phyloP scores from a whole-genome alignment of 169 alveolate species.

The Eimeria sp. region DNA sequence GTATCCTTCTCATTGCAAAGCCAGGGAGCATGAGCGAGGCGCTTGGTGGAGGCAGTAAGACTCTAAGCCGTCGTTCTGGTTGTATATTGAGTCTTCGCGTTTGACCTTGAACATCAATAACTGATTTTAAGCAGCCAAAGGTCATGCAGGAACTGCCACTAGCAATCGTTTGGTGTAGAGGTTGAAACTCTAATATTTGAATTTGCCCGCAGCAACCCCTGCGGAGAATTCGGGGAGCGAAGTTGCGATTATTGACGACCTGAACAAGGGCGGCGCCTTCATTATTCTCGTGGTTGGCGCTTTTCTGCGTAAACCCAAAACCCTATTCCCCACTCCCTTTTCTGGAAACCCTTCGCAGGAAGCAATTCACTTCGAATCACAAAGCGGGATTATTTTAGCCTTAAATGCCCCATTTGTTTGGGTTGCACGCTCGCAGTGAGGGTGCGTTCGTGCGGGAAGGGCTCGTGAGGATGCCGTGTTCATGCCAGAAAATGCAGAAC shows the following conservation, averaged over 20 bases:
- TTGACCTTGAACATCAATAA: neutral
- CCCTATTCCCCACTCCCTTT: neutral
- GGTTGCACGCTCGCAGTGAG: neutral
- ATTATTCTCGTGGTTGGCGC: constrained; percentile 51
- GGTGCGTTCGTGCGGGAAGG: neutral
- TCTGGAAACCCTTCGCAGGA: neutral
- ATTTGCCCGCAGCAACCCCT: constrained; percentile 10
- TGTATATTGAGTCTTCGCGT: neutral
- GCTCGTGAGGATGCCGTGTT: neutral
- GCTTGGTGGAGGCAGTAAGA: constrained; percentile 63
- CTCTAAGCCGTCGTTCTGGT: neutral
- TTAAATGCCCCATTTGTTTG: neutral
- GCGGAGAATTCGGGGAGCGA: constrained; percentile 31
- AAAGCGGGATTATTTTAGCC: neutral
- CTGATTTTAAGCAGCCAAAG: neutral
- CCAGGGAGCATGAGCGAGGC: constrained; percentile 45
- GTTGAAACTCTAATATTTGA: neutral
- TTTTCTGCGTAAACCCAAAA: constrained; percentile 41
- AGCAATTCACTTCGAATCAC: neutral
- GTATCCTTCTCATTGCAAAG: constrained; percentile 61
- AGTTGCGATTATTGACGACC: neutral
- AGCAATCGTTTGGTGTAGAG: neutral
- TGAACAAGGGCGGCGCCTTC: constrained; percentile 27
- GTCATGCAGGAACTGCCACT: neutral
- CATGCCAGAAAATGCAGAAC: neutral